Percentiles rank a stretch among this genome's conserved stretches.
Conservation (phyloP, 768 basidiomycete species). For the Leccinum barrowsii region DNA sequence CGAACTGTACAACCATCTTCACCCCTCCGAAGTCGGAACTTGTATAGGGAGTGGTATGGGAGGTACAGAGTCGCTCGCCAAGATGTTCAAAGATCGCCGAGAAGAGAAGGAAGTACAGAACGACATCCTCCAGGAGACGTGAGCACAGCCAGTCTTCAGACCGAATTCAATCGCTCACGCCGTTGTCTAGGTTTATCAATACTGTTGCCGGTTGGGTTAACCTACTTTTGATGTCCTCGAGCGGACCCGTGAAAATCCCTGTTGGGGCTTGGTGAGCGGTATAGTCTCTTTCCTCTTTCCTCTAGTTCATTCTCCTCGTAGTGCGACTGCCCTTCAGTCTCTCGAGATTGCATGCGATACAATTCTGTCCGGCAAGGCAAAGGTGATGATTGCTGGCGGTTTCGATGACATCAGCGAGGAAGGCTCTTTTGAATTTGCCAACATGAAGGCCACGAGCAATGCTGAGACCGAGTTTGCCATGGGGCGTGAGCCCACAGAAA, state of each 20-base stretch:
- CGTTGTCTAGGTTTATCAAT: slow-evolving; percentile 82
- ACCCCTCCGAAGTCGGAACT: slow-evolving; percentile 95
- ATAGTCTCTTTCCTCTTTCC: not conserved
- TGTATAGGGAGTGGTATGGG: slow-evolving; percentile 97
- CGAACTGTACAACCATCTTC: slow-evolving; percentile 94
- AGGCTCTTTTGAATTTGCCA: slow-evolving; percentile 98
- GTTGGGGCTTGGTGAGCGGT: slow-evolving; percentile 89
- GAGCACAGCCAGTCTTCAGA: slow-evolving; percentile 25
- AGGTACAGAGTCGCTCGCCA: slow-evolving; percentile 81
- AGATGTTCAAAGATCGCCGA: slow-evolving; percentile 99
- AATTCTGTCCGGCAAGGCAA: slow-evolving; percentile 92
- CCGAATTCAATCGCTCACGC: slow-evolving; percentile 6
- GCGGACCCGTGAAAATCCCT: slow-evolving; percentile 97
- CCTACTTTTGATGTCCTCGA: slow-evolving; percentile 88
- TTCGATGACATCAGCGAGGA: slow-evolving; percentile 99
- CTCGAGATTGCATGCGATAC: slow-evolving; percentile 98
- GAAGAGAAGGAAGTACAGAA: slow-evolving; percentile 99
- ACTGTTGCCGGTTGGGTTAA: slow-evolving; percentile 99
- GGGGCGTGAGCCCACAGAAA: slow-evolving; percentile 98
- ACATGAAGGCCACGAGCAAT: slow-evolving; percentile 99
- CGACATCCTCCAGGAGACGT: slow-evolving; percentile 98
- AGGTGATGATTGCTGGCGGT: slow-evolving; percentile 98
- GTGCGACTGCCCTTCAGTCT: slow-evolving; percentile 96
- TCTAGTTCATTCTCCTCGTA: slow-evolving; percentile 27
- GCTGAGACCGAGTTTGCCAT: slow-evolving; percentile 97